Evolutionary conservation across 192 early-diverging fungal species (phyloP), one percentile per base, ranked within the genome.

Genomic region (Globomyces pollinis-pini): DNA sequence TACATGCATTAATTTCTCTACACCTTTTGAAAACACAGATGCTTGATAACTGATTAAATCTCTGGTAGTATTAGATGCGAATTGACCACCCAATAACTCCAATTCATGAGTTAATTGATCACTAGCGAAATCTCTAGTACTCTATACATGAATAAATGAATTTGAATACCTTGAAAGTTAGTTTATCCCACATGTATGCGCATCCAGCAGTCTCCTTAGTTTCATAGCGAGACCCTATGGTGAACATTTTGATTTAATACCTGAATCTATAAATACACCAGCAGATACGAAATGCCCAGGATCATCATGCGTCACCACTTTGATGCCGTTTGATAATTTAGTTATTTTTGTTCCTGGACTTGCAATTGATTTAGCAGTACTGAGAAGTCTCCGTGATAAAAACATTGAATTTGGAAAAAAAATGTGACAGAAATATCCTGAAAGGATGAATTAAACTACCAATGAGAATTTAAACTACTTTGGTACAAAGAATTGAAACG

Each of bases 11-110:
- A 90, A 82, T 16, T 79, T 72, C 0, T 72, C 65, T 20, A 93
- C 60, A 69, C 95, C 91, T 60, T 90, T 81, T 2, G 78, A 82
- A 63, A 98, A 92, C 21, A 98, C 85, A 4, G 90, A 84, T 4
- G 88, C 86, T 65, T 94, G 93, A 67, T 96, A 98, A 84, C 93
- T 91, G 70, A 98, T 92, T 50, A 87, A 79, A 66, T 98, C 96
- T 29, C 93, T 84, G 20, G 90, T 87, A 42, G 86, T 85, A 16
- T 91, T 88, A 56, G 92, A 87, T 76, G 89, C 84, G 13, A 96
- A 80, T 44, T 91, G 93, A 15, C 91, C 92, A 11, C 96, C 93
- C 15, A 96, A 72, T 32, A 84, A 79, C 59, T 96, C 95, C 41
- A 95, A 69, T 69, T 84, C 75, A 15, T 77, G 72, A 58, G 90